Percentiles rank a stretch among this genome's conserved stretches.
phyloP scores from a whole-genome alignment of 2,329 filamentous ascomycete genomes.

The Coniella lustricola region DNA sequence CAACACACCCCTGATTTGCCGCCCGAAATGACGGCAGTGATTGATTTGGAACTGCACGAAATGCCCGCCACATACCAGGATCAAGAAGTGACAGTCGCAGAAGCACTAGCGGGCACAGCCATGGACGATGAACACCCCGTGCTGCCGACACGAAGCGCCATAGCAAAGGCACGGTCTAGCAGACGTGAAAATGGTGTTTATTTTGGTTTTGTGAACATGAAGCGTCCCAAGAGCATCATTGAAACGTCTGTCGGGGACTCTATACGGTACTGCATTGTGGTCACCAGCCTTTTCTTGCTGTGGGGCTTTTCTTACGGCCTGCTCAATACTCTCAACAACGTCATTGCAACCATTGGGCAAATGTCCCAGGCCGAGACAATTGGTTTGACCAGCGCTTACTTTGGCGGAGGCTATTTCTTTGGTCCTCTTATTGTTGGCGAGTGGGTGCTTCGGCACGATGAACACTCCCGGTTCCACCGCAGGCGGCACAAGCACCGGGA shows the following conservation, averaged over 20 bases:
- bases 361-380: conserved; percentile 57
- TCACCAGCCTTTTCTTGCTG: conserved; percentile 76
- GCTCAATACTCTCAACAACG: conserved; percentile 71
- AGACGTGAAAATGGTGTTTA: conserved; percentile 46
- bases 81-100: too few species aligned
- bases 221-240: conserved; percentile 63
- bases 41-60: too few species aligned
- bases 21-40: too few species aligned
- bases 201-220: conserved; percentile 72
- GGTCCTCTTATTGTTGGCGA: conserved; percentile 64
- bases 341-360: conserved; percentile 55
- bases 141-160: too few species aligned
- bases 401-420: conserved; percentile 61
- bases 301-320: conserved; percentile 91
- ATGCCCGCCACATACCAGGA: too few species aligned
- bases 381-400: conserved; percentile 64
- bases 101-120: too few species aligned
- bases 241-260: conserved; percentile 57
- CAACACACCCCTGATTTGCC: too few species aligned
- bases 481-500: conserved; percentile 29
- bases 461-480: conserved; percentile 42
- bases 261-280: conserved; percentile 63
- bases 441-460: conserved; percentile 62
- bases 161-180: too few species aligned
- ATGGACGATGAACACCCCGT: too few species aligned